Evolutionary conservation across 108 stramenopile species (phyloP), one percentile per base, ranked within the genome.

Genomic region (Heterococcus sp.): DNA sequence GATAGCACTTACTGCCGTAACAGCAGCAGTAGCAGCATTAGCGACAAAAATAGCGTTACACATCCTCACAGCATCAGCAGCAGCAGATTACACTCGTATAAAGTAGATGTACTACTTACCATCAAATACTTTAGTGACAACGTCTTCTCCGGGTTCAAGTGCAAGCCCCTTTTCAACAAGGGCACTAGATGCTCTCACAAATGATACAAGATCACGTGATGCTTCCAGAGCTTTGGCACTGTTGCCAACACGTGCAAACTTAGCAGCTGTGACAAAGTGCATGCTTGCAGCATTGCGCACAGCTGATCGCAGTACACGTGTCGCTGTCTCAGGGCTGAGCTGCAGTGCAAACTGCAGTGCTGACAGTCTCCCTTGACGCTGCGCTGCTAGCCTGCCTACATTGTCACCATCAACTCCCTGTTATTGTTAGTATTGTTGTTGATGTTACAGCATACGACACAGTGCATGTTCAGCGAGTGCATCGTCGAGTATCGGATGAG

Each of bases 191-290:
- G 68, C 3, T 58, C 71, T 33, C 38, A 70, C 76, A 30, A 77
- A 77, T 28, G 14, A 34, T 1, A 71, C 68, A 8, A 77, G 28
- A 40, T 33, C 38, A 2, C 39, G 36, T 2, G 76, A 46, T 11
- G 76, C 68, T 28, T 58, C 69, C 2, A 39, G 68, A 26, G 39
- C 69, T 69, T 77, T 68, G 33, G 34, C 66, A 28, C 71, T 32
- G 69, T 77, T 77, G n/a, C 68, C 76, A 29, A 77, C 76, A 0
- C 76, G 68, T n/a, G 64, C 76, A 38, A 71, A 77, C 76, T 77
- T 37, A 35, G 28, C 28, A 3, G 33, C 28, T 21, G 46, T 21
- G 46, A 58, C 21, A 21, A 58, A 58, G 46, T 58, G 46, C 46
- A 21, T 58, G 46, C 46, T 58, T 21, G 46, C 46, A 21, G 46